Evolutionary conservation across 2,329 filamentous ascomycete species (phyloP), one percentile per base, ranked within the genome.

Genomic region (Incumbomyces delicatus): DNA sequence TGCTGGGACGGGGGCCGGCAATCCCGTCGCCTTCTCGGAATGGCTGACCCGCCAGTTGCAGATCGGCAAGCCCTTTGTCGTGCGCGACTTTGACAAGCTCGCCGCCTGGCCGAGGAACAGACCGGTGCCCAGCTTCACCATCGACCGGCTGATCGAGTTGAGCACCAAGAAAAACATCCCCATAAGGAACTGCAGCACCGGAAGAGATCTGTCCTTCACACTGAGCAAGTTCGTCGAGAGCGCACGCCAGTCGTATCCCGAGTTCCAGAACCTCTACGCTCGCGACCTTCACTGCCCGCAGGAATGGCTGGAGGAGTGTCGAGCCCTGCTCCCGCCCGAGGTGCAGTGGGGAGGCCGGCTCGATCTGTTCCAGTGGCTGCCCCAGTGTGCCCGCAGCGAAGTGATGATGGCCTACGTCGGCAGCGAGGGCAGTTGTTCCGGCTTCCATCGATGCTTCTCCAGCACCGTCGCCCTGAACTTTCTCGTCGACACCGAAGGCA

Each of bases 321-420:
- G 58, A 29, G 53, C 51, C 13, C 35, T 63, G n/a, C 48, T 65
- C 3, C 62, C 61, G 3, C 50, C 58, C 8, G 58, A 60, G 45
- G 50, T 63, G 20, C 59, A 60, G 48, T 61, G 60, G 55, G 55
- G 61, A 33, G 62, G 62, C 11, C 54, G 59, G 11, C 51, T 64
- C 37, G 61, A 64, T 41, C 50, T 64, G 14, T 64, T 64, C 48
- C 60, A 61, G 44, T 61, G 57, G 53, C 50, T 65, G 14, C 62
- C 63, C 16, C 58, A 57, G 18, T 62, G 61, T 39, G 60, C 59
- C 8, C 45, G 58, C 6, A 62, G 62, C 42, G 63, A 65, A 44
- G 63, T 64, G 18, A 58, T 64, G 55, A 64, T 65, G 63, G 62
- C 60, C 20, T 64, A 64, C 53, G 58, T 64, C 30, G 63, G 63